phyloP scores from a whole-genome alignment of 176 grass and related monocot genomes.

The Musa schizocarpa region DNA sequence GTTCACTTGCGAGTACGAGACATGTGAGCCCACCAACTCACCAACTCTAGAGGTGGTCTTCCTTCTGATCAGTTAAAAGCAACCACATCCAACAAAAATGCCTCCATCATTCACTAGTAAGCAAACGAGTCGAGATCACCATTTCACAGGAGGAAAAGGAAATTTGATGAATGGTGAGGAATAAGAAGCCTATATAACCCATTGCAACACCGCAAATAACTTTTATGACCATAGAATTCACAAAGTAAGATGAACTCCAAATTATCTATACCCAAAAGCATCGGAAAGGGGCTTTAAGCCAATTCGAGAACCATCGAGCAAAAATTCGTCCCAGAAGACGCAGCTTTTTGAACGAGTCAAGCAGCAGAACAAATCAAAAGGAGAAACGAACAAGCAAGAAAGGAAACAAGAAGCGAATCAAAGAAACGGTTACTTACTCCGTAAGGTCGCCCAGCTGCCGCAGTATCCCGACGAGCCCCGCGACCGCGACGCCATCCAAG shows the following conservation, averaged over 20 bases:
- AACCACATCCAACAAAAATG: neutral
- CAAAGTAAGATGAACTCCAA: neutral
- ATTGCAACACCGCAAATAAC: neutral
- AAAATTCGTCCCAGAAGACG: neutral
- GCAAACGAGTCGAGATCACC: neutral
- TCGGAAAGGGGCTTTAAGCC: neutral
- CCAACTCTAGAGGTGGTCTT: neutral
- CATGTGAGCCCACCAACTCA: constrained; percentile 7
- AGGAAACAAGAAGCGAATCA: neutral
- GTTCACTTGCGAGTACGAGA: neutral
- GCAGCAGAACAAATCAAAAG: neutral
- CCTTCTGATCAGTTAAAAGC: neutral
- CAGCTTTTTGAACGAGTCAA: neutral
- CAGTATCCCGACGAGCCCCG: constrained; percentile 94
- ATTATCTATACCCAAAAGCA: neutral
- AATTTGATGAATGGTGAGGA: neutral
- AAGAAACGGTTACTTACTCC: constrained; percentile 40
- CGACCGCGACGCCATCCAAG: constrained; percentile 87
- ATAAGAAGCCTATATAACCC: neutral
- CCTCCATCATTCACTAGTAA: neutral
- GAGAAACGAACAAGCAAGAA: neutral
- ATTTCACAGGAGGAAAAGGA: neutral
- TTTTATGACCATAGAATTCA: neutral
- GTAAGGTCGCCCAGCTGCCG: constrained; percentile 97
- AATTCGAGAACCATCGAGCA: neutral